Evolutionary conservation across 139 green algal genomes (phyloP), one percentile per base, ranked within the genome.

Genomic region (Chlamydomonas schloesseri): DNA sequence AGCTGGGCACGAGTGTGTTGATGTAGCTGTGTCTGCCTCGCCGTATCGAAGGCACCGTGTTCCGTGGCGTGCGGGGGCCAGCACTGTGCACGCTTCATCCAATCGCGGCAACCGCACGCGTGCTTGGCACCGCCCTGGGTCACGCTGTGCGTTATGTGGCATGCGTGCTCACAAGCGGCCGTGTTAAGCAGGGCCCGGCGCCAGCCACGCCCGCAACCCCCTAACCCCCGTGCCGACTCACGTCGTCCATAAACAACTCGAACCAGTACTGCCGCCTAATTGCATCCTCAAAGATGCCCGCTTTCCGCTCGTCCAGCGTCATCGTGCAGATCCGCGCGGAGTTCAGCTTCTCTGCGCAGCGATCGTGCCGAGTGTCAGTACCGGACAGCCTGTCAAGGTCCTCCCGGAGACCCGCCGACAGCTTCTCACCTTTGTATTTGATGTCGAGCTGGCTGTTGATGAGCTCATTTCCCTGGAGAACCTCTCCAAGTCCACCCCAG

Each of bases 381-480:
- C 55, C 21, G 20, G 21, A 26, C 55, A 64, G 20, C 55, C 55
- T 64, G 55, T 26, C 21, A 64, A 64, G 20, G 55, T 15, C 2
- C 18, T 29, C 55, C 55, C 55, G 2, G 4, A 24, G 20, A 11
- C 34, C 33, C 29, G 6, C 15, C 24, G 42, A 2, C n/a, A 1
- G 0, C 0, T 14, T 55, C 84, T 69, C 83, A 95, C 92, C 94
- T 81, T 93, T 88, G 87, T 97, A 99, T 60, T 93, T 95, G 82
- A 99, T 91, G 58, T 97, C 95, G 21, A 99, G 82, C 86, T 98
- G 91, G 31, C 87, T 94, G 88, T 99, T 94, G 46, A 99, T 98
- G 3, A 99, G 94, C 91, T 99, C 95, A 71, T 99, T 99, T 46
- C 97, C 97, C 83, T 98, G 86, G 81, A 99, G 88, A 57, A 98